Percentiles rank a stretch among this genome's conserved stretches.
Evolutionary conservation across 495 filamentous ascomycete species (phyloP).

Genomic region (Aspergillus bridgeri): DNA sequence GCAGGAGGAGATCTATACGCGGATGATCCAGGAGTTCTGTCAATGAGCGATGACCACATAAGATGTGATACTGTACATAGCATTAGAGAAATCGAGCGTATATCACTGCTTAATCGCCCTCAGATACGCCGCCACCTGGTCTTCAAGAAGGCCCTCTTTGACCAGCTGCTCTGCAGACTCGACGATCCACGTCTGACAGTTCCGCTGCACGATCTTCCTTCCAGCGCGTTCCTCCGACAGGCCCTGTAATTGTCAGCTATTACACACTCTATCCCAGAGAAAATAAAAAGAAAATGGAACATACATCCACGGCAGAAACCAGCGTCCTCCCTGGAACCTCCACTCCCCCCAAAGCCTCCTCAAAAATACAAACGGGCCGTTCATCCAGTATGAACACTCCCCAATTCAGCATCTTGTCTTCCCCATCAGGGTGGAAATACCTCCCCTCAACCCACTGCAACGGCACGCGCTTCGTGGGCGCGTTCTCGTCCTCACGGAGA

Average conservation of each 20-base stretch:
- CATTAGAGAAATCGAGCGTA: no score
- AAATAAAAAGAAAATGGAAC: constrained; percentile 9
- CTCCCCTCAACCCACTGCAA: constrained; percentile 25
- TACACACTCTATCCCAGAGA: no score
- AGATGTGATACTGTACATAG: no score
- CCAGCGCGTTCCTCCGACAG: not conserved
- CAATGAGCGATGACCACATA: no score
- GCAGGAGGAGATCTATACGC: constrained; percentile 21
- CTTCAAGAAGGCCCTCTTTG: constrained; percentile 13
- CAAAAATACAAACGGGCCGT: constrained; percentile 18
- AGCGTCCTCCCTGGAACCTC: constrained; percentile 10
- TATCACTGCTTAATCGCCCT: constrained; percentile 9
- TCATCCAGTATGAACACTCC: constrained; percentile 14
- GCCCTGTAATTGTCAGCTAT: no score
- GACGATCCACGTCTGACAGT: constrained; percentile 33
- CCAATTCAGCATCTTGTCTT: constrained; percentile 22
- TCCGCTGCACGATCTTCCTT: constrained; percentile 16
- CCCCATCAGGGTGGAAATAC: constrained; percentile 10
- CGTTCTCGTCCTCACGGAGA: constrained; percentile 6
- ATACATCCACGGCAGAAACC: constrained; percentile 11
- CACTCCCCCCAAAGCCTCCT: constrained; percentile 12
- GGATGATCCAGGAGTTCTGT: constrained; percentile 30
- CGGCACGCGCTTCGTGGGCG: constrained; percentile 18
- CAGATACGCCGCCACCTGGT: constrained; percentile 17
- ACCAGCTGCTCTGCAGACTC: constrained; percentile 25